Conservation (phyloP, 1,139 yeast species). For the Yamadazyma oceani region DNA sequence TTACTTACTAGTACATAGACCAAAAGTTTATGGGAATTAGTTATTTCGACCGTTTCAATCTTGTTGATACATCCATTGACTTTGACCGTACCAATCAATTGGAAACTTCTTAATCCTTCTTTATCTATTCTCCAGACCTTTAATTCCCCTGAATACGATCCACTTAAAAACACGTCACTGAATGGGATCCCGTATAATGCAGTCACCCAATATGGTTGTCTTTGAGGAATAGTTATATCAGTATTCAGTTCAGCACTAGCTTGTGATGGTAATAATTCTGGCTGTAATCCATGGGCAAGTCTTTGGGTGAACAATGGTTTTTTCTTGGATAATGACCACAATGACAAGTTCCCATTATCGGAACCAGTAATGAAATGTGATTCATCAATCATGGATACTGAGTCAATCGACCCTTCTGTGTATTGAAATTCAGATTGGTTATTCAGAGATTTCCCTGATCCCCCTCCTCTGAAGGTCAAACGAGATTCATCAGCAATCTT, state of each 20-base stretch:
- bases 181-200: conserved; percentile 85
- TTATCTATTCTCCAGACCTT: conserved; percentile 72
- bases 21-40: conserved; percentile 48
- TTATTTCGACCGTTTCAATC: conserved; percentile 64
- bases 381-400: conserved; percentile 89
- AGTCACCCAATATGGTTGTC: conserved; percentile 85
- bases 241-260: conserved; percentile 73
- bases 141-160: conserved; percentile 81
- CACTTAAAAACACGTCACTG: conserved; percentile 79
- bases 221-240: conserved; percentile 57
- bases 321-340: conserved; percentile 91
- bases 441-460: conserved; percentile 37
- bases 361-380: conserved; percentile 91
- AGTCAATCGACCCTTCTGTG: conserved; percentile 88
- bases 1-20: conserved; percentile 71
- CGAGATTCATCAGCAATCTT: conserved; percentile 94
- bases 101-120: conserved; percentile 62
- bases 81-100: conserved; percentile 52
- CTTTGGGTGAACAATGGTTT: conserved; percentile 74
- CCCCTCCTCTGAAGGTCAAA: conserved; percentile 92
- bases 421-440: conserved; percentile 42
- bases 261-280: conserved; percentile 41
- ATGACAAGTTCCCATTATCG: conserved; percentile 83
- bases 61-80: conserved; percentile 73
- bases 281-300: conserved; percentile 76